Conservation (phyloP, 441 rosid species). For the Capsella rubella region DNA sequence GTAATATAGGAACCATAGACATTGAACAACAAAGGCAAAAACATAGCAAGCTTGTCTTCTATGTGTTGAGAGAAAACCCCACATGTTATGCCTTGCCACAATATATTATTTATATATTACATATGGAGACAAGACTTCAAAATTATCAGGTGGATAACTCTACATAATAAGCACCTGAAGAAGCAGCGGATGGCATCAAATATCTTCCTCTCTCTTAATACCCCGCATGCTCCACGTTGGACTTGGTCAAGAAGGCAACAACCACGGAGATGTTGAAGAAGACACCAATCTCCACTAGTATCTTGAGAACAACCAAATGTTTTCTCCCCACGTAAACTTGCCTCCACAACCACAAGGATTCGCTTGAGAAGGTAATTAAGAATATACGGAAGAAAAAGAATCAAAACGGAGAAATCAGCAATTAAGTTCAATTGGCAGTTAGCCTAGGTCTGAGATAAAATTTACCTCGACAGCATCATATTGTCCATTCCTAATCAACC, state of each 20-base stretch:
- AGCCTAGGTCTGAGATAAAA: constrained; percentile 13
- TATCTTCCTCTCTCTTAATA: constrained; percentile 74
- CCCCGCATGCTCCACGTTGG: constrained; percentile 63
- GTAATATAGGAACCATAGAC: constrained; percentile 22
- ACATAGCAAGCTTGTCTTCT: constrained; percentile 14
- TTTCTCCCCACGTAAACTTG: constrained; percentile 75
- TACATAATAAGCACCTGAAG: constrained; percentile 67
- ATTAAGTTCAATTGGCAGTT: constrained; percentile 39
- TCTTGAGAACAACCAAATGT: constrained; percentile 80
- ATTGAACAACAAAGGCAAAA: constrained; percentile 15
- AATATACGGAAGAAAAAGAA: constrained; percentile 9
- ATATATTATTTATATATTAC: not conserved
- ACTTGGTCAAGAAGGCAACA: constrained; percentile 93
- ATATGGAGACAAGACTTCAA: constrained; percentile 5
- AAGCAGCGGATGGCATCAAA: constrained; percentile 87
- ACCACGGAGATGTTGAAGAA: constrained; percentile 94
- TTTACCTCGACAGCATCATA: constrained; percentile 89
- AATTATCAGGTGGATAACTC: constrained; percentile 12
- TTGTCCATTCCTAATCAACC: constrained; percentile 86
- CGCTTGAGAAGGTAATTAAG: constrained; percentile 49
- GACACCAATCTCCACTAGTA: constrained; percentile 79
- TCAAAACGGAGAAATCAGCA: constrained; percentile 25
- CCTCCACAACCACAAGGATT: constrained; percentile 76
- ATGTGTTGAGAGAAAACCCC: constrained; percentile 2
- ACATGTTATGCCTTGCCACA: constrained; percentile 12